Percentiles rank a stretch among this genome's conserved stretches.
These are phyloP conservation scores for Huntiella moniliformis DNA, from an alignment of 2,329 filamentous ascomycete species.

Conservation along the genomic window DNA sequence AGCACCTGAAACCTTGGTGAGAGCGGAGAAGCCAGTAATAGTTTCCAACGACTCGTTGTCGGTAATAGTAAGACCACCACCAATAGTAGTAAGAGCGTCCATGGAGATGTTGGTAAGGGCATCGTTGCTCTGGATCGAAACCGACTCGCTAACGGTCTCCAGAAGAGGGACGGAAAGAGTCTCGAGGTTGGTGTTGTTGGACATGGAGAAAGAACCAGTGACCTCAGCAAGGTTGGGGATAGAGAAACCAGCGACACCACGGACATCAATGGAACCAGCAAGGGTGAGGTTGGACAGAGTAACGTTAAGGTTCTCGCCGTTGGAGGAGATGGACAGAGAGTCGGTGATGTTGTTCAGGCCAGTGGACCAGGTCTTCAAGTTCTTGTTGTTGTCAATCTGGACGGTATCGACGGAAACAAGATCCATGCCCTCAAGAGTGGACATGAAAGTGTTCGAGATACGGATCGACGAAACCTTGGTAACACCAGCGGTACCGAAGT, in stretches of 20 bases:
- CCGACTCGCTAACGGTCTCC: slow-evolving; percentile 39
- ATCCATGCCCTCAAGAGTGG: slow-evolving; percentile 62
- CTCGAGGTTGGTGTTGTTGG: slow-evolving; percentile 50
- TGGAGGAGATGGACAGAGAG: slow-evolving; percentile 56
- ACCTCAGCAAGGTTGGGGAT: slow-evolving; percentile 55
- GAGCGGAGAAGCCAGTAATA: slow-evolving; percentile 47
- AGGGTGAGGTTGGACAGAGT: slow-evolving; percentile 60
- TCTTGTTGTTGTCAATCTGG: slow-evolving; percentile 78
- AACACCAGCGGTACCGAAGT: slow-evolving; percentile 36
- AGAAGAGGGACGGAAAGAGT: slow-evolving; percentile 49
- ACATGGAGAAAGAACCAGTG: slow-evolving; percentile 67
- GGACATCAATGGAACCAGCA: slow-evolving; percentile 33
- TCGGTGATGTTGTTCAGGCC: slow-evolving; percentile 58
- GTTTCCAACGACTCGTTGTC: slow-evolving; percentile 64
- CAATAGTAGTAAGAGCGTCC: slow-evolving; percentile 46
- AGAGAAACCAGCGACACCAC: slow-evolving; percentile 56
- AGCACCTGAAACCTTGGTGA: slow-evolving; percentile 57
- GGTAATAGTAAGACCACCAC: slow-evolving; percentile 66
- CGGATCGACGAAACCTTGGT: slow-evolving; percentile 46
- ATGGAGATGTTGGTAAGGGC: slow-evolving; percentile 57
- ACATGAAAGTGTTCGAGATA: slow-evolving; percentile 76
- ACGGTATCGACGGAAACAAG: slow-evolving; percentile 53
- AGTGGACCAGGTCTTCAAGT: slow-evolving; percentile 57
- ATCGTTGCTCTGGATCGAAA: slow-evolving; percentile 46
- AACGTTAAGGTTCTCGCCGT: slow-evolving; percentile 53